A percentile compares a stretch with the other conserved stretches of the same genome.
Conservation (phyloP, 306 rosid species). For the Acacia confusa region DNA sequence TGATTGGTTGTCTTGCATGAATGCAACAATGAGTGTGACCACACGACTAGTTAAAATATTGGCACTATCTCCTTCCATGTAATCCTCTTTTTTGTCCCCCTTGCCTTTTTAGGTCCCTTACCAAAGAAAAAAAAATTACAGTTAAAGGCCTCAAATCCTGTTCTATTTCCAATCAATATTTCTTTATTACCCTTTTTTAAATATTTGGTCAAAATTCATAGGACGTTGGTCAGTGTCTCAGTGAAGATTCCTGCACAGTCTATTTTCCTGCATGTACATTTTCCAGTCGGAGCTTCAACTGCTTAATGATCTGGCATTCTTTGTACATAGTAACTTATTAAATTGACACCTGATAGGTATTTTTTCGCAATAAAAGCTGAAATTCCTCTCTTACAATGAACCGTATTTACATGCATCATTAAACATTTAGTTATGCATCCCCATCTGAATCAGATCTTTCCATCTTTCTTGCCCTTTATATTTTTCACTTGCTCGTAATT, state of each 20-base stretch:
- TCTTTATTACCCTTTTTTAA: background rate
- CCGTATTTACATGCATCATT: background rate
- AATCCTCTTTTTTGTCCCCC: slow-evolving; percentile 58
- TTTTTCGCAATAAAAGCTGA: background rate
- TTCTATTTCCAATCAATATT: slow-evolving; percentile 16
- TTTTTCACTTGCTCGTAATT: background rate
- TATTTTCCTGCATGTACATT: slow-evolving; percentile 10
- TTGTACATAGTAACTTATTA: background rate
- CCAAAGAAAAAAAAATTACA: slow-evolving; percentile 5
- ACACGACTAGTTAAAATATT: slow-evolving; percentile 43
- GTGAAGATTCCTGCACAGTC: slow-evolving; percentile 16
- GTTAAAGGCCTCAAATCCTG: slow-evolving; percentile 27
- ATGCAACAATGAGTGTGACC: slow-evolving; percentile 60
- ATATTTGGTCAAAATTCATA: slow-evolving; percentile 5
- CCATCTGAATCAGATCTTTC: background rate
- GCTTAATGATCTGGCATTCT: background rate
- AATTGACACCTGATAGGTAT: background rate
- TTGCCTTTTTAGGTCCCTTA: slow-evolving; percentile 34
- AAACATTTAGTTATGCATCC: background rate
- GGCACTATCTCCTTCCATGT: slow-evolving; percentile 45
- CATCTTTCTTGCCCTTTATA: background rate
- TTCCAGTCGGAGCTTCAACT: background rate
- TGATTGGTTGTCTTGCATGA: slow-evolving; percentile 62
- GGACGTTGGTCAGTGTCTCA: slow-evolving; percentile 8
- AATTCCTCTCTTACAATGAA: background rate